These are phyloP conservation scores for Elsinoe australis DNA, from an alignment of 2,329 filamentous ascomycete species.

Conservation along the genomic window DNA sequence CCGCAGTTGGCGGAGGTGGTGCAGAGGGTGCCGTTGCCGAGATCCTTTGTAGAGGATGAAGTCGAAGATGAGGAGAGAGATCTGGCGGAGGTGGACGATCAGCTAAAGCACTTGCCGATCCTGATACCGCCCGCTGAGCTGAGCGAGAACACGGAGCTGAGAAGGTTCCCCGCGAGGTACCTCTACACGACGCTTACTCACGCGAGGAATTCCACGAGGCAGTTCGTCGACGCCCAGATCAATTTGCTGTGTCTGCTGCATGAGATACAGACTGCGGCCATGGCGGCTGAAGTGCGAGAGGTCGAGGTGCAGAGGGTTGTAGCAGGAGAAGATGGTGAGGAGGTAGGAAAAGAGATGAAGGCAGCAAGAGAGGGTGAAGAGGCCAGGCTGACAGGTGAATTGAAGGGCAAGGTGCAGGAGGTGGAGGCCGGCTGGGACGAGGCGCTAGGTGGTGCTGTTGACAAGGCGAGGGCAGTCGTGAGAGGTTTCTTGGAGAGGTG, in stretches of 20 bases:
- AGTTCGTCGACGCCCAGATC: conserved; percentile 92
- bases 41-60: no score
- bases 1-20: conserved; percentile 70
- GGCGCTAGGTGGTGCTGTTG: conserved; percentile 71
- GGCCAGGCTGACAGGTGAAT: conserved; percentile 64
- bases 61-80: neutral
- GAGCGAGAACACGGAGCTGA: conserved; percentile 77
- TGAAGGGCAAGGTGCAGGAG: conserved; percentile 87
- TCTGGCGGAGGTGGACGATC: conserved; percentile 31
- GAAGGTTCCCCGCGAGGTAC: conserved; percentile 78
- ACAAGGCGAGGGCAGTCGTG: conserved; percentile 64
- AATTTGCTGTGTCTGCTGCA: conserved; percentile 85
- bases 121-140: conserved; percentile 72
- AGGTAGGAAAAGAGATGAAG: conserved; percentile 43
- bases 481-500: conserved; percentile 63
- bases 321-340: conserved; percentile 34
- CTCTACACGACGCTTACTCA: conserved; percentile 78
- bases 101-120: conserved; percentile 54
- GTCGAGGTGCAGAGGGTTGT: conserved; percentile 55
- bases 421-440: conserved; percentile 89
- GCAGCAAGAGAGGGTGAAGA: conserved; percentile 61
- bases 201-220: conserved; percentile 85
- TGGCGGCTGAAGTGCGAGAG: conserved; percentile 59
- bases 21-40: conserved; percentile 60
- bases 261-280: conserved; percentile 75